Evolutionary conservation across 192 early-diverging fungal species (phyloP), one percentile per base, ranked within the genome.

Genomic region (Lobosporangium transversale): DNA sequence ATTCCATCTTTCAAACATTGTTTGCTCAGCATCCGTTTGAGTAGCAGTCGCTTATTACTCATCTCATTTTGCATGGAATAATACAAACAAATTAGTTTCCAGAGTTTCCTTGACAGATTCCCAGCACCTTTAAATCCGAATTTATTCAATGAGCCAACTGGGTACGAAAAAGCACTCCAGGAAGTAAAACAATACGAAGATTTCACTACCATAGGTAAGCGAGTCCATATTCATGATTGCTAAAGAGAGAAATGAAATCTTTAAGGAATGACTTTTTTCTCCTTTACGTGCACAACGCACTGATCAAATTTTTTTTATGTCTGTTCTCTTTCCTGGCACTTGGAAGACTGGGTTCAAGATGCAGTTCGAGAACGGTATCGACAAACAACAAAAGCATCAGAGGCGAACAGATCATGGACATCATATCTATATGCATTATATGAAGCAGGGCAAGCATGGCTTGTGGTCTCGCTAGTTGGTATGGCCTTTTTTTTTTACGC

Each of bases 361-460:
- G 85, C 88, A 12, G 82, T 84, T 40, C 67, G 81, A 26, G 88
- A 90, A 71, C 69, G 88, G n/a, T 80, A 85, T 47, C 79, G 87
- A 47, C 75, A 84, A 56, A 80, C 76, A 10, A 59, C 80, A 18
- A 60, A 80, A 26, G 58, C 80, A 27, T 48, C 65, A 48, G 63
- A 79, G 26, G 80, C 68, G 10, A 75, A 79, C 50, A 56, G 70
- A 33, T 83, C 84, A 12, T 89, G 86, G 88, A 57, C 57, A n/a
- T 80, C 81, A 0, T 84, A 83, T 69, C 44, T 81, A 21, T 53
- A 58, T n/a, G 69, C 86, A 24, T 84, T 82, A 3, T 91, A 86
- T 73, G 92, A 96, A 53, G 83, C 91, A 20, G 79, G 85, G 26
- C 93, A 95, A 79, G 85, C 92, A 2, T 97, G 95, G 97, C 81